phyloP scores from a whole-genome alignment of 768 basidiomycete species.

The Hemileccinum rubropunctum region DNA sequence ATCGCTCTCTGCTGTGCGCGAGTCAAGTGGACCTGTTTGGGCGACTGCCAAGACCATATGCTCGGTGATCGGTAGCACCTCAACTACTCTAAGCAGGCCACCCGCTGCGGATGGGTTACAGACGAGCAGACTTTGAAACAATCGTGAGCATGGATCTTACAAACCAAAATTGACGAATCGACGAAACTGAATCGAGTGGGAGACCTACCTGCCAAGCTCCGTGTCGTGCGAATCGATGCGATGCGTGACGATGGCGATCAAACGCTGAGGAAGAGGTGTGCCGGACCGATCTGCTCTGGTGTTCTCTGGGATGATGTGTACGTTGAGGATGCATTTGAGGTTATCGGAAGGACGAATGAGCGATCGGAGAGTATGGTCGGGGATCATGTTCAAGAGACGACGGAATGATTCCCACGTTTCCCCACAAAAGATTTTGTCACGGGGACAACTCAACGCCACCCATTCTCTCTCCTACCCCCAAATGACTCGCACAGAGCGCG shows the following conservation, averaged over 20 bases:
- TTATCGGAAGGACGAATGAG: slow-evolving; percentile 44
- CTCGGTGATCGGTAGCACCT: slow-evolving; percentile 49
- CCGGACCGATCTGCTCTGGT: background rate
- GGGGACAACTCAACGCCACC: background rate
- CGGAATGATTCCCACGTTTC: slow-evolving; percentile 27
- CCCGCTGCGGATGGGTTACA: slow-evolving; percentile 1
- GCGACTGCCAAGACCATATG: slow-evolving; percentile 55
- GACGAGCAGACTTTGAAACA: slow-evolving; percentile 18
- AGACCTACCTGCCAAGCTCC: slow-evolving; percentile 55
- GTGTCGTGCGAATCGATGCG: slow-evolving; percentile 37
- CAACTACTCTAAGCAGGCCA: slow-evolving; percentile 3
- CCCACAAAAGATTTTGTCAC: slow-evolving; percentile 16
- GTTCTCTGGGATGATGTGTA: slow-evolving; percentile 20
- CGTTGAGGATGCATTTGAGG: slow-evolving; percentile 43
- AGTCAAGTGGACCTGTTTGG: slow-evolving; percentile 46
- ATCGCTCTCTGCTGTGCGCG: slow-evolving; percentile 21
- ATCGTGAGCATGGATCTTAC: slow-evolving; percentile 1
- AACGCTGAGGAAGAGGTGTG: background rate
- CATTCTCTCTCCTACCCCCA: slow-evolving; percentile 13
- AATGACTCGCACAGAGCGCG: slow-evolving; percentile 82
- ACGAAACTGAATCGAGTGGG: background rate
- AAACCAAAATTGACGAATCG: background rate
- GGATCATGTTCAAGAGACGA: slow-evolving; percentile 10
- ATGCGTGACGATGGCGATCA: slow-evolving; percentile 51
- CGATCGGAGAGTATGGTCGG: slow-evolving; percentile 14